These are phyloP conservation scores for Dichotomocladium elegans DNA, from an alignment of 371 early-diverging fungal genomes.

Conservation along the genomic window DNA sequence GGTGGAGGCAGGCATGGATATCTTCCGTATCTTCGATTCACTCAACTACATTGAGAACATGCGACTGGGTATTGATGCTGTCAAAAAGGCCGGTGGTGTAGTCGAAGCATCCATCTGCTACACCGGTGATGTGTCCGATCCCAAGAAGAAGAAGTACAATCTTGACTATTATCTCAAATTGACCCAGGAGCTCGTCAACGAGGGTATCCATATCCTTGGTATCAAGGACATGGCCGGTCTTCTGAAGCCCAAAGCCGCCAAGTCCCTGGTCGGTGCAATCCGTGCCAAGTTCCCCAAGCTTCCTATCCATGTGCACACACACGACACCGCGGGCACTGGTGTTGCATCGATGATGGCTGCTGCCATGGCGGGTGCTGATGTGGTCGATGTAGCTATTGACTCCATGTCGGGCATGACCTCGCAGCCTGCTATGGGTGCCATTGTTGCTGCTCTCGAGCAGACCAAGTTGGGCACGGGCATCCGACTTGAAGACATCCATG, in stretches of 20 bases:
- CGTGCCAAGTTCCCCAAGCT: conserved; percentile 85
- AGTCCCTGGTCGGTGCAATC: conserved; percentile 75
- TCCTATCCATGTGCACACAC: conserved; percentile 94
- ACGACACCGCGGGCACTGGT: conserved; percentile 96
- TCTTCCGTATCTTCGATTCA: conserved; percentile 96
- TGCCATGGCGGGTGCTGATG: conserved; percentile 92
- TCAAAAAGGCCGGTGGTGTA: conserved; percentile 92
- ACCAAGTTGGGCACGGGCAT: conserved; percentile 81
- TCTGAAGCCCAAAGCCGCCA: conserved; percentile 89
- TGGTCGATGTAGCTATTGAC: conserved; percentile 91
- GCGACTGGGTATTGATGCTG: conserved; percentile 91
- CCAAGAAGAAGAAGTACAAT: conserved; percentile 72
- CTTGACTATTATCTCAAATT: conserved; percentile 90
- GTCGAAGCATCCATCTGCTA: conserved; percentile 92
- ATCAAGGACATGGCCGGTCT: conserved; percentile 98
- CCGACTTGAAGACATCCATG: conserved; percentile 65
- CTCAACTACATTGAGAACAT: conserved; percentile 94
- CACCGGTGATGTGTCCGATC: conserved; percentile 90
- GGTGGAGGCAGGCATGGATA: conserved; percentile 85
- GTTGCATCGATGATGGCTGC: conserved; percentile 92
- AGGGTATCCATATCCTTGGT: conserved; percentile 90
- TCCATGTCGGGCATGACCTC: conserved; percentile 94
- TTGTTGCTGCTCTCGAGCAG: conserved; percentile 81
- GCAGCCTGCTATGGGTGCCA: conserved; percentile 95
- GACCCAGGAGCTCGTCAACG: conserved; percentile 82